Evolutionary conservation across 2,329 filamentous ascomycete genomes (phyloP).

Genomic region (Aspergillus sp.): DNA sequence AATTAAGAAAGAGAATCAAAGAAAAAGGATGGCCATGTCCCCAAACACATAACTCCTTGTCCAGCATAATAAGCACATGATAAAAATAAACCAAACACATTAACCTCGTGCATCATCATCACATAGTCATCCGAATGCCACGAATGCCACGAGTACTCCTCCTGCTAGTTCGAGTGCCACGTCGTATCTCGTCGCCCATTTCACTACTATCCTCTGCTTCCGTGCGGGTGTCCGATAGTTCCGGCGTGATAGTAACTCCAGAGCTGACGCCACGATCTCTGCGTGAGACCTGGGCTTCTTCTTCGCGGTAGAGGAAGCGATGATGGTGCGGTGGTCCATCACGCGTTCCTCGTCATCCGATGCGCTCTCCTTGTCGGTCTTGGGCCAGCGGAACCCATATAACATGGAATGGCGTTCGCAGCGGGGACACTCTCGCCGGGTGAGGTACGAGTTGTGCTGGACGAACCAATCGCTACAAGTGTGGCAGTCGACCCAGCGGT

Average conservation of each 20-base stretch:
- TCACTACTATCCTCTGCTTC: constrained; percentile 34
- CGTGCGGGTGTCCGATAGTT: constrained; percentile 30
- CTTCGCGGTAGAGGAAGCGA: constrained; percentile 65
- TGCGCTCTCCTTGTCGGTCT: constrained; percentile 73
- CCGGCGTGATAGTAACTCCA: constrained; percentile 29
- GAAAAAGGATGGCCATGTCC: too few species aligned
- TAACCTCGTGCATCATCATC: constrained; percentile 8
- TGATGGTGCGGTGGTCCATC: constrained; percentile 83
- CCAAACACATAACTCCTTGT: too few species aligned
- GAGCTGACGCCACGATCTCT: constrained; percentile 30
- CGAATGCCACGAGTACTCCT: constrained; percentile 25
- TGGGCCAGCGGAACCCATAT: constrained; percentile 93
- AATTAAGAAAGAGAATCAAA: not conserved
- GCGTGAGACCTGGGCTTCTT: constrained; percentile 48
- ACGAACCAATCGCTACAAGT: constrained; percentile 78
- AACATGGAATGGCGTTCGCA: constrained; percentile 94
- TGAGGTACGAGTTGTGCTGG: constrained; percentile 80
- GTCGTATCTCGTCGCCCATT: constrained; percentile 21
- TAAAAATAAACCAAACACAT: constrained; percentile 2
- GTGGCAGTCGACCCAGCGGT: constrained; percentile 80
- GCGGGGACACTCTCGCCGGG: constrained; percentile 74
- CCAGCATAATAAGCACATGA: too few species aligned
- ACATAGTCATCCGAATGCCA: constrained; percentile 30
- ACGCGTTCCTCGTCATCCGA: constrained; percentile 61
- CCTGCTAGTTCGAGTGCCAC: constrained; percentile 28